phyloP scores from a whole-genome alignment of 2,329 filamentous ascomycete genomes.

The Cordyceps cicadae region DNA sequence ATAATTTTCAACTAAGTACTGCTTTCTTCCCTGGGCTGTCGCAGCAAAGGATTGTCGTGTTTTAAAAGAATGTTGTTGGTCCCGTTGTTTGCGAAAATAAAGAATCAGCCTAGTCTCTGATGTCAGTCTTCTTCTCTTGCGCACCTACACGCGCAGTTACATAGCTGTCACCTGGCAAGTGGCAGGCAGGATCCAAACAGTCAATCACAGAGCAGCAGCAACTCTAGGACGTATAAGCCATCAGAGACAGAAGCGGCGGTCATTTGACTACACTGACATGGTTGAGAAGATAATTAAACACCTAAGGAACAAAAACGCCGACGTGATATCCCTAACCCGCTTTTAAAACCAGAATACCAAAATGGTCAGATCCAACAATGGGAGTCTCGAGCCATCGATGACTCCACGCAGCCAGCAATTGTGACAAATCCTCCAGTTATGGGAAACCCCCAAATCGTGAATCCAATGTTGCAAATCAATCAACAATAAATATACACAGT shows the following conservation, averaged over 20 bases:
- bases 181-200: background rate
- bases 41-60: background rate
- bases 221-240: background rate
- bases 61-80: background rate
- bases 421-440: background rate
- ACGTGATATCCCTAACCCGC: slow-evolving; percentile 1
- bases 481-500: slow-evolving; percentile 9
- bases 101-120: too few relatives aligned
- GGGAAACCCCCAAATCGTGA: background rate
- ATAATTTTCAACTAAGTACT: background rate
- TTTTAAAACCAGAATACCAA: slow-evolving; percentile 3
- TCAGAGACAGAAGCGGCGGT: background rate
- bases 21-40: background rate
- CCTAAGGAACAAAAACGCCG: slow-evolving; percentile 2
- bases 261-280: background rate
- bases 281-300: background rate
- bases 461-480: background rate
- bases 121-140: background rate
- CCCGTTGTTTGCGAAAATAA: background rate
- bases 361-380: background rate
- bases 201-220: background rate
- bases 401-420: background rate
- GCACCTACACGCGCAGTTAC: background rate
- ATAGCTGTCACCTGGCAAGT: background rate
- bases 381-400: background rate